Percentiles rank a stretch among this genome's conserved stretches.
phyloP scores from a whole-genome alignment of 2,329 filamentous ascomycete species.

The Coniosporium tulheliwenetii region DNA sequence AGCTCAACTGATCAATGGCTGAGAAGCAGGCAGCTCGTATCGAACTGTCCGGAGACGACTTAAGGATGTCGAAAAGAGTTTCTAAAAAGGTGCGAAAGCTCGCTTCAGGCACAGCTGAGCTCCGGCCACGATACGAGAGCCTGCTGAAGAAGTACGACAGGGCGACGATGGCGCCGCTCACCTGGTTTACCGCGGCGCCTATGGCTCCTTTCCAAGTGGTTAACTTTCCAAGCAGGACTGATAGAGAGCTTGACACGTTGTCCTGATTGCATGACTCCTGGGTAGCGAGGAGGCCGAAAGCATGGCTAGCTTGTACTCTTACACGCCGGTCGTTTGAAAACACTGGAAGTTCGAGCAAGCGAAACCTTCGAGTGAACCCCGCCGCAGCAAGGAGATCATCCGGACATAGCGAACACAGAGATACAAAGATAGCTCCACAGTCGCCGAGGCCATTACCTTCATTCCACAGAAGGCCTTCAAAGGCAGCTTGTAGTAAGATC shows the following conservation, averaged over 20 bases:
- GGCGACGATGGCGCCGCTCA: slow-evolving; percentile 45
- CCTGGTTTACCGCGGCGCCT: slow-evolving; percentile 41
- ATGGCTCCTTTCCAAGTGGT: slow-evolving; percentile 41
- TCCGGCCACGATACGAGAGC: slow-evolving; percentile 30
- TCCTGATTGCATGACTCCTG: slow-evolving; percentile 33
- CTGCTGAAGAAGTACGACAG: slow-evolving; percentile 43
- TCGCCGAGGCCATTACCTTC: slow-evolving; percentile 25
- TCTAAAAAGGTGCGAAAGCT: slow-evolving; percentile 26
- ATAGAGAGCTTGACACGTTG: slow-evolving; percentile 26
- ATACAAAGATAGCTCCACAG: slow-evolving; percentile 34
- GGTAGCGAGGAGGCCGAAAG: slow-evolving; percentile 62
- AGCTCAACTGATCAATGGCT: slow-evolving; percentile 45
- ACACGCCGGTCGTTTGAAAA: slow-evolving; percentile 57
- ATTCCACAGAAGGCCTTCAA: slow-evolving; percentile 26
- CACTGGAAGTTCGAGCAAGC: slow-evolving; percentile 43
- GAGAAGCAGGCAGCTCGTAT: slow-evolving; percentile 41
- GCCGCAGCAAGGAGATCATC: slow-evolving; percentile 29
- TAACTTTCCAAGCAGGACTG: slow-evolving; percentile 30
- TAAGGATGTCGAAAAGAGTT: slow-evolving; percentile 35
- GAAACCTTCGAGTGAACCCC: slow-evolving; percentile 31
- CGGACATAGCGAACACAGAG: slow-evolving; percentile 39
- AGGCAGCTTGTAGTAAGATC: slow-evolving; percentile 26
- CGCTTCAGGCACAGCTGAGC: background rate
- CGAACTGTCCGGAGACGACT: slow-evolving; percentile 36
- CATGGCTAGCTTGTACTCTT: slow-evolving; percentile 50